phyloP scores from a whole-genome alignment of 1,284 basidiomycete species.

The Tetrapyrgos nigripes region DNA sequence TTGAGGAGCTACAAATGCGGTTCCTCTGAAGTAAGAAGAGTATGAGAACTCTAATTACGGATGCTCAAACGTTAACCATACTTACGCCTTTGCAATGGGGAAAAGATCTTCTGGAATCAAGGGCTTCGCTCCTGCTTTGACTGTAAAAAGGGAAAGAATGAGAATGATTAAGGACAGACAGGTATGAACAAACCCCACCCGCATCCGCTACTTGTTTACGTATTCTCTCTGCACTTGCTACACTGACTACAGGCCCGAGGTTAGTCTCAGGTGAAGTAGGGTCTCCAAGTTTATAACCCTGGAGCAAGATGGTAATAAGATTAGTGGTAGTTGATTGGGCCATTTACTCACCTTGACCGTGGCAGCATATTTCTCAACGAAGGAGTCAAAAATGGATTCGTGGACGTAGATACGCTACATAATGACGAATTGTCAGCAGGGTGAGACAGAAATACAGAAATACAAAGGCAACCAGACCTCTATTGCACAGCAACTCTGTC shows the following conservation, averaged over 20 bases:
- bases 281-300: constrained; percentile 77
- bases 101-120: constrained; percentile 80
- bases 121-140: constrained; percentile 78
- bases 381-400: constrained; percentile 80
- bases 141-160: constrained; percentile 41
- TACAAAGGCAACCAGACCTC: constrained; percentile 58
- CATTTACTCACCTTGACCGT: constrained; percentile 66
- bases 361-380: constrained; percentile 80
- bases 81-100: constrained; percentile 70
- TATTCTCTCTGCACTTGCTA: constrained; percentile 85
- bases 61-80: constrained; percentile 11
- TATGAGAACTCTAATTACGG: neutral
- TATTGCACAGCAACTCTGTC: constrained; percentile 90
- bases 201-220: constrained; percentile 88
- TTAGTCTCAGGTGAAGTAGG: constrained; percentile 78
- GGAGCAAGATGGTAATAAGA: neutral
- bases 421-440: neutral
- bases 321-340: neutral
- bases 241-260: constrained; percentile 90
- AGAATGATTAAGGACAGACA: neutral
- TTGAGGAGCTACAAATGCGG: constrained; percentile 88
- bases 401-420: constrained; percentile 93
- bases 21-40: constrained; percentile 55
- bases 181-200: constrained; percentile 46
- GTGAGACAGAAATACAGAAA: too few relatives aligned